Evolutionary conservation across 345 rosid species (phyloP), one percentile per base, ranked within the genome.

Genomic region (Schrenkiella parvula): DNA sequence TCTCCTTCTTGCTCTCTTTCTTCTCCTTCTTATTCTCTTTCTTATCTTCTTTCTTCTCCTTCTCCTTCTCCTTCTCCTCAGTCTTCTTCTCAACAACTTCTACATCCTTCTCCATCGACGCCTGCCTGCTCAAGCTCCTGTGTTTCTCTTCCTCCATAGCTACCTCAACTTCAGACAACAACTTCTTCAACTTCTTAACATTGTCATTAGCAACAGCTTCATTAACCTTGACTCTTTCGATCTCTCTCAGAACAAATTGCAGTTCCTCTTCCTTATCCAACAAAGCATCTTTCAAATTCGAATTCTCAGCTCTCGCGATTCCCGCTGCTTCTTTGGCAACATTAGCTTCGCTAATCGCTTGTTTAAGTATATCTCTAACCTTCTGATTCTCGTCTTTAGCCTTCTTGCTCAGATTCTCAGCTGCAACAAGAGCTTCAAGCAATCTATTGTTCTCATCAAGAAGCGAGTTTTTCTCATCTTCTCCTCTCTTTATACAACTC

Each of bases 241-340:
- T 83, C 81, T 95, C 99, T 7, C 28, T 77, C 18, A 79, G 65
- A 25, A 89, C 79, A 65, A 87, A 82, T 1, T 81, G 58, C 59
- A 91, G 4, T 1, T 93, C 90, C 8, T 85, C 85, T 23, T 95
- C 95, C 63, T 87, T 95, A 19, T 84, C 86, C 4, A 80, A 70
- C 34, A 87, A 44, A 28, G 70, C 41, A 39, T 89, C 97, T 69
- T 89, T 85, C 64, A 93, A 82, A 52, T 89, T 88, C 29, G 90
- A 83, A 35, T 91, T 93, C 75, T 93, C 97, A 0, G 77, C 84
- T 43, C 79, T 80, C 0, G 96, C 97, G 2, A 89, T 84, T 44
- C 72, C 85, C 0, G 92, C 91, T 1, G 97, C 97, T 76, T 86
- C 99, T 82, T 89, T 95, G 0, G 99, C 93, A 2, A 81, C 89